Percentiles rank a stretch among this genome's conserved stretches.
Evolutionary conservation across 1,284 basidiomycete genomes (phyloP).

Genomic region (Boletus semigastroideus): DNA sequence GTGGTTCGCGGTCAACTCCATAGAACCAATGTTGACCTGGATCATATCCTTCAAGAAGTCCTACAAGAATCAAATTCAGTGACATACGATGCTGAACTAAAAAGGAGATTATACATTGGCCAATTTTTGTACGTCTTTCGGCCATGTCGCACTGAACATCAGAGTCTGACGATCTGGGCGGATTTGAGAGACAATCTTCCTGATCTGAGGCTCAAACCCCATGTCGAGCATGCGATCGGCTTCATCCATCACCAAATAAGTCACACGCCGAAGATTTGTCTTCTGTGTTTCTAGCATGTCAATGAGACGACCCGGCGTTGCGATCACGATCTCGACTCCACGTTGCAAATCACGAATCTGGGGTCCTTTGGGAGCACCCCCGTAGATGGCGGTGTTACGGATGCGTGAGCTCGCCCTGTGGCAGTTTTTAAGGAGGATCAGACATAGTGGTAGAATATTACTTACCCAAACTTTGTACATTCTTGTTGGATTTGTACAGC

Average conservation of each 20-base stretch:
- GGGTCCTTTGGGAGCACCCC: conserved; percentile 97
- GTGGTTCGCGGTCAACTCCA: conserved; percentile 98
- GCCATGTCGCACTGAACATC: conserved; percentile 99
- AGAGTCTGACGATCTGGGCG: conserved; percentile 94
- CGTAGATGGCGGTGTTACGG: conserved; percentile 97
- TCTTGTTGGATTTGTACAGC: conserved; percentile 99
- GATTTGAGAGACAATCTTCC: conserved; percentile 97
- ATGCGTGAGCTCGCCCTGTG: conserved; percentile 87
- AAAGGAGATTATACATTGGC: conserved; percentile 61
- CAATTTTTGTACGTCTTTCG: conserved; percentile 98
- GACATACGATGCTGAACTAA: neutral
- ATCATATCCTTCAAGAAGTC: conserved; percentile 97
- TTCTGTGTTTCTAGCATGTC: conserved; percentile 96
- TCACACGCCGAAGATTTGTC: conserved; percentile 94
- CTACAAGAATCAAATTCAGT: conserved; percentile 38
- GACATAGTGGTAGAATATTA: conserved; percentile 7
- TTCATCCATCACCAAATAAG: conserved; percentile 99
- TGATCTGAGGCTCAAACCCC: conserved; percentile 99
- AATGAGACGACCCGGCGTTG: conserved; percentile 87
- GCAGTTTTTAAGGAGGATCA: conserved; percentile 6
- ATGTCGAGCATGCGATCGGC: conserved; percentile 98
- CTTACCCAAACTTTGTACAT: conserved; percentile 94
- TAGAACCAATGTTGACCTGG: conserved; percentile 98
- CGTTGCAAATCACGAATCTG: conserved; percentile 97
- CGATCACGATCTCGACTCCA: conserved; percentile 95